A percentile compares a stretch with the other conserved stretches of the same genome.
These are phyloP conservation scores for Suillus variegatus DNA, from an alignment of 768 basidiomycete genomes.

Conservation along the genomic window DNA sequence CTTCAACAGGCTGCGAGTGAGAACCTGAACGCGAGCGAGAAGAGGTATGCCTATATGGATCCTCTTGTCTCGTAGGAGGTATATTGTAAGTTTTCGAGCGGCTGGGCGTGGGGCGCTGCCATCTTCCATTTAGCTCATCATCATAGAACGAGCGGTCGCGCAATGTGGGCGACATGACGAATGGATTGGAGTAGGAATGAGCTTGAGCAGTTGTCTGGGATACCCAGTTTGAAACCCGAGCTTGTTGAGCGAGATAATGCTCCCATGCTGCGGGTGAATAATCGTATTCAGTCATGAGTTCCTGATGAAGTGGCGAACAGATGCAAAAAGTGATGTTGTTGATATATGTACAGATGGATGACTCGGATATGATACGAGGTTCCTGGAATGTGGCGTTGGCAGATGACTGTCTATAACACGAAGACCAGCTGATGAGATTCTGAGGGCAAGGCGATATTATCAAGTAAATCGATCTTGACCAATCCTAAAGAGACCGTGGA, in stretches of 20 bases:
- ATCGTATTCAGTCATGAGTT: conserved; percentile 60
- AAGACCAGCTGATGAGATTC: conserved; percentile 1
- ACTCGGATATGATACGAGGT: neutral
- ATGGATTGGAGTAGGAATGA: conserved; percentile 29
- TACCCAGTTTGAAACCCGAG: conserved; percentile 53
- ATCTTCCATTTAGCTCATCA: conserved; percentile 12
- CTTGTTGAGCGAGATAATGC: conserved; percentile 46
- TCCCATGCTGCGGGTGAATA: conserved; percentile 57
- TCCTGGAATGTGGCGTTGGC: conserved; percentile 5
- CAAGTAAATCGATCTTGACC: conserved; percentile 12
- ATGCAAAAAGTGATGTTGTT: conserved; percentile 8
- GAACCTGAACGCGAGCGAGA: conserved; percentile 29
- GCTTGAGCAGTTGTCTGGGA: conserved; percentile 38
- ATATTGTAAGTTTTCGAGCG: conserved; percentile 6
- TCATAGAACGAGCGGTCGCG: conserved; percentile 34
- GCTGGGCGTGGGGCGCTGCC: conserved; percentile 9
- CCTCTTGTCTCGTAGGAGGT: conserved; percentile 15
- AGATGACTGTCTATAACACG: neutral
- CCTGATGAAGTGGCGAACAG: conserved; percentile 8
- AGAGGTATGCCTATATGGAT: conserved; percentile 19
- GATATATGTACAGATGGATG: conserved; percentile 20
- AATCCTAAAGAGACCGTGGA: conserved; percentile 6
- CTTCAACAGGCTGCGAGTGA: conserved; percentile 19
- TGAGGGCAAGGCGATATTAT: neutral
- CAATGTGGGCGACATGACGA: conserved; percentile 27